Base-by-base conservation (phyloP, 2,329 filamentous ascomycete genomes). In the Dothistroma septosporum region DNA sequence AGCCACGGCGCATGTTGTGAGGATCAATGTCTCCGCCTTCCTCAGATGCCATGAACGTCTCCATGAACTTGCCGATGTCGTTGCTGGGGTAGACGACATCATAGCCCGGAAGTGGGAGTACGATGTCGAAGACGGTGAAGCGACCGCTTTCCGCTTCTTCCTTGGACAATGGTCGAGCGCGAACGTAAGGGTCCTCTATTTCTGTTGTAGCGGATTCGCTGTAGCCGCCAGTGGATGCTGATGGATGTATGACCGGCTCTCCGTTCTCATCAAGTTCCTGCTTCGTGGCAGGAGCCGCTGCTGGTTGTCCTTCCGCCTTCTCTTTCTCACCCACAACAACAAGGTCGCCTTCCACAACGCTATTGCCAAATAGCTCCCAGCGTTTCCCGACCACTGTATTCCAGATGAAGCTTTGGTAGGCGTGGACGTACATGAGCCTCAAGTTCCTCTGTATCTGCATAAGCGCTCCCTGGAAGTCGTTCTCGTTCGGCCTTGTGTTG, bases 321-420 rank as follows among this genome's bases (percentile, higher is more conserved):
- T 76, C 78, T 69, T 86, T 83, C 66, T 86, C 83, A 60, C 82
- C 76, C 16, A 86, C 76, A 41, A 96, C 81, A 48, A 97, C 86
- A 11, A 99, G 83, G 74, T 99, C 94, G 33, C 94, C 94, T 68
- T 88, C 85, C 14, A 96, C 83, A 16, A 97, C 90, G 58, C 82
- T 82, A 61, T 81, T 76, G 55, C 92, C 92, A 72, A 89, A 88
- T 2, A 85, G 78, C 47, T 86, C 84, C 88, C 91, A 96, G 52
- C 94, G 88, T 68, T 88, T 86, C 66, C 90, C 91, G 1, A 86
- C 90, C 12, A 86, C 90, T 66, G 86, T 85, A 77, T 99, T 99
- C 93, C 93, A 99, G 9, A 99, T 87, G 41, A 92, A 84, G 6
- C 90, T 96, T 75, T 99, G 94, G 76, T 97, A 97, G 5, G 94